Evolutionary conservation across 345 rosid species (phyloP), one percentile per base, ranked within the genome.

Genomic region (Populus tremula): DNA sequence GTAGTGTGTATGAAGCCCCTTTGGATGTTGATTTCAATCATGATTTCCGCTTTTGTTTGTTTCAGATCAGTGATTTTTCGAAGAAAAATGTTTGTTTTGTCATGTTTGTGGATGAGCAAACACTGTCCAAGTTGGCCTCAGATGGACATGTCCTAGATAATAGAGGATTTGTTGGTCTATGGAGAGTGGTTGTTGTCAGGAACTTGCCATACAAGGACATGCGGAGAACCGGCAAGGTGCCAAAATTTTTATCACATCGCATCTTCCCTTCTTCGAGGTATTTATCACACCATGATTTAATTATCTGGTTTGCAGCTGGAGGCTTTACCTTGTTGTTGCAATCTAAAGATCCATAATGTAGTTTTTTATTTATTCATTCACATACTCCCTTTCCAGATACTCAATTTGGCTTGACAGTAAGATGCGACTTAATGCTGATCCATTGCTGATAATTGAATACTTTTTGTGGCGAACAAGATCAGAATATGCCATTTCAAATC

Each of bases 391-490:
- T 83, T 78, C 67, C 85, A 95, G 98, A 83, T 96, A 93, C 86
- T 96, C 99, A 4, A 90, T 93, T 78, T 96, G 99, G 99, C 78
- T 96, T 67, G 98, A 96, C 73, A 92, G 98, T 86, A 96, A 96
- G 87, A 84, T 92, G 94, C 89, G 98, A 75, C 98, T 96, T 65
- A 80, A 81, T 64, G 80, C 88, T 71, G 98, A 96, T 81, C 99
- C 97, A 25, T 84, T 93, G 87, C 77, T 88, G 72, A 87, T 96
- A 36, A 85, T 96, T 66, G 98, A 96, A 82, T 84, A 84, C 91
- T 90, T 95, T 82, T 83, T 93, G 76, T 95, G 98, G 99, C 86
- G 92, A 84, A 84, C 82, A 38, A 89, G 78, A 73, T 88, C 98
- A 78, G 97, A 93, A 81, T 93, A 87, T 74, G 99, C 96, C 81